Evolutionary conservation across 768 basidiomycete genomes (phyloP), one percentile per base, ranked within the genome.

Genomic region (Hortiboletus campestris): DNA sequence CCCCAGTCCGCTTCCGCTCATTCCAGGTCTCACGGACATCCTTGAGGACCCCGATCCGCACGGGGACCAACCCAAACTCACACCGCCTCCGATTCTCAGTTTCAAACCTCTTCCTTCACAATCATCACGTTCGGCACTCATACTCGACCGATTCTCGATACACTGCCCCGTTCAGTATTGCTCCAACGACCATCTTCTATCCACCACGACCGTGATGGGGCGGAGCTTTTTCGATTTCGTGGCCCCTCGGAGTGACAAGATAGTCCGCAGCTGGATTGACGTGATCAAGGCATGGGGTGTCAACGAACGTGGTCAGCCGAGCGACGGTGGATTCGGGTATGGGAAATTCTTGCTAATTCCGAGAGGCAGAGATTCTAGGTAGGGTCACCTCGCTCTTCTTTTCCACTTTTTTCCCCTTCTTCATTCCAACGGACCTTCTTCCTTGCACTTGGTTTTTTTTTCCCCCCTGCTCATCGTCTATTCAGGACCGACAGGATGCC

Each of bases 281-380:
- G 81, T 82, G 48, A 82, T 91, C 63, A 92, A 92, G 67, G 80
- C 83, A 2, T 91, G 89, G 86, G 89, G 89, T 17, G 88, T 91
- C 46, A 91, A 91, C 58, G 90, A 91, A 68, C 80, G 83, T 3
- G 90, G 89, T 0, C 86, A 88, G 70, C 89, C 89, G 22, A 88
- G 86, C 65, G 88, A 91, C 60, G 89, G 89, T 34, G 90, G 90
- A 1, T 92, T 92, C 66, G 90, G 88, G 16, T 92, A 88, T 71
- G 89, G 89, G 17, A 81, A 80, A 63, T 92, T 92, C 62, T 73
- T 69, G 40, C 63, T 89, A 4, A 69, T 80, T 49, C 70, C 78
- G 1, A 76, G 77, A 47, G 87, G 88, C 0, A 74, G 90, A 56
- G 85, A 89, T 63, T 84, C 84, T 0, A 76, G 77, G 87, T 51